Base-by-base conservation (phyloP, 345 rosid species). In the Gossypium stocksii region DNA sequence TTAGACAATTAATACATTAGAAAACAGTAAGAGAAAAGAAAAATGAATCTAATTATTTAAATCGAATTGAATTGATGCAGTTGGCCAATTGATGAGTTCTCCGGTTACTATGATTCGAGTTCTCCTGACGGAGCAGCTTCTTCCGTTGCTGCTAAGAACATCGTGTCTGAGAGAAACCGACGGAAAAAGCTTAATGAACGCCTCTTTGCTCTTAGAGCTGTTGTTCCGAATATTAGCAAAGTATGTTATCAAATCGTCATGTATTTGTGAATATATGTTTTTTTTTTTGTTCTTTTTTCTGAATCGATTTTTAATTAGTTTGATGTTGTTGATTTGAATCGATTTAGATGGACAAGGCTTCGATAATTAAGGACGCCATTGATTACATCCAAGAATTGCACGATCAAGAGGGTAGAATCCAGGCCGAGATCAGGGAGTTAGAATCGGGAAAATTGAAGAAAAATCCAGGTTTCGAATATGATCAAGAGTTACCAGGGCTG, bases 291-390 rank as follows among this genome's bases (percentile, higher is more conserved):
- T 34, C 0, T 34, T 34, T 34, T 34, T 34, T 34, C 41, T 34
- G 51, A 17, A 52, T 52, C 0, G 51, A n/a, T 65, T 7, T 16
- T n/a, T 34, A 8, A 3, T 56, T 65, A 73, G 27, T 58, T 44
- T 8, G 44, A 62, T 62, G 76, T 25, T 46, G 53, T 23, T 63
- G 22, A 13, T 66, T 53, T 17, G n/a, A 53, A 9, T 56, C 7
- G 20, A 20, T n/a, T 34, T 75, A 95, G 99, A 95, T 95, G 99
- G 99, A 95, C 75, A 95, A 91, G 85, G 99, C 99, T 16, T 95
- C 99, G n/a, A 95, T 95, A 77, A 85, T 95, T 72, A 95, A 90
- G 80, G 99, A 95, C 43, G 98, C 99, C 6, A 95, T 95, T 17
- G 89, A 88, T 58, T 93, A 95, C 80, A 93, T 95, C 65, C 86